Conservation (phyloP, 306 rosid species). For the Cyamopsis tetragonoloba region DNA sequence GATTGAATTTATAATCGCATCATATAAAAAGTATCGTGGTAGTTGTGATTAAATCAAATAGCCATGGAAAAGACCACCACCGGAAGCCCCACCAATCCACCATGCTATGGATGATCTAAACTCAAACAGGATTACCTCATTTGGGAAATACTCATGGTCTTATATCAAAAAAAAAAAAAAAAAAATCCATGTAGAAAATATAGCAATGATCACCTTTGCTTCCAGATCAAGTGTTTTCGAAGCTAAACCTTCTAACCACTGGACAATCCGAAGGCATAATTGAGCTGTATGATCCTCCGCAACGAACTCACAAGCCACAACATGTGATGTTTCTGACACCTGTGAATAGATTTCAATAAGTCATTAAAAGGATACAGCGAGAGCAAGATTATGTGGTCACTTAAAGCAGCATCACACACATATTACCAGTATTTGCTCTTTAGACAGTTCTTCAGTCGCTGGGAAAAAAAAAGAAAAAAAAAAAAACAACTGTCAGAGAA, state of each 20-base stretch:
- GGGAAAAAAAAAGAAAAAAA: slow-evolving; percentile 38
- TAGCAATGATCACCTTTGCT: slow-evolving; percentile 59
- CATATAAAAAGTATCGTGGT: not conserved
- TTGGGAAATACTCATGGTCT: no score
- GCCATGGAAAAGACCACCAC: no score
- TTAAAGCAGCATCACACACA: slow-evolving; percentile 23
- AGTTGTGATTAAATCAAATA: slow-evolving; percentile 12
- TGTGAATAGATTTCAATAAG: slow-evolving; percentile 38
- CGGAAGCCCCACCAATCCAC: no score
- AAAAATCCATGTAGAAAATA: slow-evolving; percentile 16
- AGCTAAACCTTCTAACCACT: slow-evolving; percentile 93
- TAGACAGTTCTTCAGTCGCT: slow-evolving; percentile 81
- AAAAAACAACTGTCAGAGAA: slow-evolving; percentile 6
- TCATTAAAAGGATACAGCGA: not conserved
- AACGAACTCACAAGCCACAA: slow-evolving; percentile 89
- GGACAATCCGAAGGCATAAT: slow-evolving; percentile 84
- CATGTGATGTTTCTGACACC: slow-evolving; percentile 83
- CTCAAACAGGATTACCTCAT: no score
- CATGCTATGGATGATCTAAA: no score
- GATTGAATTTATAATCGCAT: not conserved
- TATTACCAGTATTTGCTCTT: slow-evolving; percentile 73
- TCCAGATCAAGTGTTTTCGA: slow-evolving; percentile 92
- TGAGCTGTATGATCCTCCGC: slow-evolving; percentile 78
- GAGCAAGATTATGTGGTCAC: not conserved
- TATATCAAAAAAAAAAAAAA: no score